Percentiles rank a stretch among this genome's conserved stretches.
Conservation (phyloP, 2,329 filamentous ascomycete genomes). For the Eutypella sp. region DNA sequence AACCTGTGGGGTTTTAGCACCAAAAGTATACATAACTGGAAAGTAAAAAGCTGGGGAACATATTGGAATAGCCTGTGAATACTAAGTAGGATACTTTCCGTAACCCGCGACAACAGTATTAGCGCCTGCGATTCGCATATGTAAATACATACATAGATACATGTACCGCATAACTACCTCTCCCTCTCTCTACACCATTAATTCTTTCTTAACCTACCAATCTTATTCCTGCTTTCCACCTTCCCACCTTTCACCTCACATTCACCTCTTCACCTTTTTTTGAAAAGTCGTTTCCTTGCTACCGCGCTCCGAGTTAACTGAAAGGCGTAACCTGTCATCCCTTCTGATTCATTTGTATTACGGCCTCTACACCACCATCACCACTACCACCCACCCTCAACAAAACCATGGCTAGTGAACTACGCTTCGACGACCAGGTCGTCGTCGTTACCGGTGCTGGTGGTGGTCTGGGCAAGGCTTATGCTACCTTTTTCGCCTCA, state of each 20-base stretch:
- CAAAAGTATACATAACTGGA: background rate
- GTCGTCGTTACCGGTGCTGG: conserved; percentile 85
- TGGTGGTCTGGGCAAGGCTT: conserved; percentile 75
- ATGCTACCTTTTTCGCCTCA: conserved; percentile 84
- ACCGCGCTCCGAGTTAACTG: background rate
- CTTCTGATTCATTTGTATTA: background rate
- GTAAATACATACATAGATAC: background rate
- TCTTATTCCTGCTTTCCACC: background rate
- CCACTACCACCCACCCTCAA: background rate
- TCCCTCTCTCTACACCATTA: background rate
- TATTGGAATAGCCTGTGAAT: background rate
- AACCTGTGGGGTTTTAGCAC: too few species aligned
- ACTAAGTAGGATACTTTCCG: background rate
- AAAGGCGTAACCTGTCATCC: background rate
- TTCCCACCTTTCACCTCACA: background rate
- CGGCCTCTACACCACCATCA: background rate
- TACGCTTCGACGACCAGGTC: conserved; percentile 82
- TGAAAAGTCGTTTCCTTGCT: background rate
- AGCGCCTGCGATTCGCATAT: background rate
- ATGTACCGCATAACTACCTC: background rate
- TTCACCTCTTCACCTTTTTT: too few species aligned
- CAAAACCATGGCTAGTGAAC: conserved; percentile 25
- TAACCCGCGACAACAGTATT: background rate
- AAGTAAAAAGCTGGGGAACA: background rate
- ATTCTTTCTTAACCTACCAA: background rate